Evolutionary conservation across 805 yeast genomes (phyloP).

Genomic region (Suhomyces kilbournensis): DNA sequence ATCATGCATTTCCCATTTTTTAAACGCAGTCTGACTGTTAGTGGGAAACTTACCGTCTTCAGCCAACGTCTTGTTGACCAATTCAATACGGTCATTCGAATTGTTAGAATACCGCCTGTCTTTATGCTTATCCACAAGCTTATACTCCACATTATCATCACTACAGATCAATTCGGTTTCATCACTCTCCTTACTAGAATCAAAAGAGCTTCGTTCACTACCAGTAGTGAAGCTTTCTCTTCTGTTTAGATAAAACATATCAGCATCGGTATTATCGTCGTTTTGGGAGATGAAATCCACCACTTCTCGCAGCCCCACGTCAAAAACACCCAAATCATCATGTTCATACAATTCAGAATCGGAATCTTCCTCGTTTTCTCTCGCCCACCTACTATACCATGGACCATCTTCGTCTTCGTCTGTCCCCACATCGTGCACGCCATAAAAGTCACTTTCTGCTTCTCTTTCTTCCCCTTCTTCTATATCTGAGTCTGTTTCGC

Average conservation of each 20-base stretch:
- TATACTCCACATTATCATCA: conserved; percentile 11
- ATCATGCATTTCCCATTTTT: conserved; percentile 31
- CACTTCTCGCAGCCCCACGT: neutral
- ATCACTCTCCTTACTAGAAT: neutral
- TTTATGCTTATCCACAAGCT: conserved; percentile 6
- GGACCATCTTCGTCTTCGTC: neutral
- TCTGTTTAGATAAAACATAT: conserved; percentile 6
- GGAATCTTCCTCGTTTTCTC: neutral
- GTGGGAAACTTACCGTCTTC: conserved; percentile 13
- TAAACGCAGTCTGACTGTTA: conserved; percentile 27
- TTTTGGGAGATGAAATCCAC: neutral
- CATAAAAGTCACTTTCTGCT: neutral
- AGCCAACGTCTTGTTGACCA: neutral
- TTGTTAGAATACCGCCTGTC: conserved; percentile 15
- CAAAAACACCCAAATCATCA: neutral
- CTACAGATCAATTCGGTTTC: neutral
- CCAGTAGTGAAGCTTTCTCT: conserved; percentile 8
- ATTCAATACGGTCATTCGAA: neutral
- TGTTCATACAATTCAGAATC: neutral
- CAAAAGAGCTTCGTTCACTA: neutral
- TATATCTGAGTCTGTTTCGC: neutral
- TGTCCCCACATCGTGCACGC: neutral
- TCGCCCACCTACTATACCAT: neutral
- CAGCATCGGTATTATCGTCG: conserved; percentile 9
- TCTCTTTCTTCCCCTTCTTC: neutral